Evolutionary conservation across 1,139 yeast genomes (phyloP), one percentile per base, ranked within the genome.

Genomic region (Debaryomyces nepalensis): DNA sequence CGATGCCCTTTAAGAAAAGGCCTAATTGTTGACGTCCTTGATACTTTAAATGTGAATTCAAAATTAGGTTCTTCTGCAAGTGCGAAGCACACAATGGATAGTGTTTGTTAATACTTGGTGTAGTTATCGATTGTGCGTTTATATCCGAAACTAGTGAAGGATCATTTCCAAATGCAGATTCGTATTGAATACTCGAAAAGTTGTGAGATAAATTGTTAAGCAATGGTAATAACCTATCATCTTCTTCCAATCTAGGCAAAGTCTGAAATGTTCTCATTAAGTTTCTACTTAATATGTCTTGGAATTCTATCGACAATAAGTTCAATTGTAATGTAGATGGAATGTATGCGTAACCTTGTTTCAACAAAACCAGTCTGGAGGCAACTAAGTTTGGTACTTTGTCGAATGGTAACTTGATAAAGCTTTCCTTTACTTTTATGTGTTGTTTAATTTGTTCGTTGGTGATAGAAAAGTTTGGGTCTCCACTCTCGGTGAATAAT

Each of bases 231-330:
- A 93, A 65, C 46, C 99, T 74, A 59, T 90, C 96, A 58, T 91
- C 97, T 66, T 93, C 98, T 56, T 90, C 97, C 42, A 93, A 69
- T 14, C 95, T 74, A 2, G 97, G 96, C 41, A 91, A 68, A 18
- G 87, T 77, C 53, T 86, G 87, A 54, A 89, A 85, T 0, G 98
- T 88, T 44, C 74, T 69, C 16, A 82, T 64, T 46, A 93, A 70
- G 27, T 82, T 80, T 7, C 66, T 61, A 4, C 63, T 61, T 39
- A 95, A 71, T 41, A 69, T 68, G 11, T 72, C 73, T 39, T 80
- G 70, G 58, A 84, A 91, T 59, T 89, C 97, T 32, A 69, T 72
- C 0, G 84, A 71, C 33, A 93, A 68, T 41, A 88, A 66, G 43
- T 82, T 82, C 49, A 86, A 68, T 61, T 90, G 97, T 58, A 86